Evolutionary conservation across 257 asterid genomes (phyloP), one percentile per base, ranked within the genome.

Genomic region (Solanum pennellii): DNA sequence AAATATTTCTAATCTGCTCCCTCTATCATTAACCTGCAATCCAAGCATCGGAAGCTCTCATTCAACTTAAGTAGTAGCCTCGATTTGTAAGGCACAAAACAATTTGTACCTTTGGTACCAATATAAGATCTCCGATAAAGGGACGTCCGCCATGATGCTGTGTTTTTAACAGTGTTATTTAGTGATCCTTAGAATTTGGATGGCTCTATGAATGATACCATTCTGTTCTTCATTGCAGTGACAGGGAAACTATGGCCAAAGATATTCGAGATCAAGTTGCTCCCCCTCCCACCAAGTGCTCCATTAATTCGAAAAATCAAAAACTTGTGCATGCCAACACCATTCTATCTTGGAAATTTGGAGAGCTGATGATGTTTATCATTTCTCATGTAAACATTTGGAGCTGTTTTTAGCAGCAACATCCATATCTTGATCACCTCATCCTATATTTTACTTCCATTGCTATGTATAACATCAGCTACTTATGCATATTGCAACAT

Each of bases 201-300:
- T 15, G 42, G 42, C 4, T 44, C 41, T 86, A 45, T 13, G 23
- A 56, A 37, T 42, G 83, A 35, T 5, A 20, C 52, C 27, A 12
- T 21, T 66, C 42, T 47, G 85, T 80, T 49, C 44, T 80, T 66
- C 27, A 74, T 60, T 69, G 65, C 94, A 94, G 98, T 94, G 90
- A 94, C 95, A 71, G 98, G 98, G 49, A 94, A 94, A 88, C 92
- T 94, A 44, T 94, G 98, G 98, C 98, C 95, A 9, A 94, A 92
- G 92, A 87, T 93, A 9, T 94, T 86, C 60, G 96, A 94, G 91
- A 89, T 94, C 83, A 92, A 91, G 91, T 89, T 92, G 92, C 92
- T 65, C 3, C 92, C 87, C 9, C 91, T 83, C 7, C 92, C 89
- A 13, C 20, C 89, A 85, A 84, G 83, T 86, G 88, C 80, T 89